phyloP scores from a whole-genome alignment of 495 filamentous ascomycete species.

The Trichoderma parareesei region DNA sequence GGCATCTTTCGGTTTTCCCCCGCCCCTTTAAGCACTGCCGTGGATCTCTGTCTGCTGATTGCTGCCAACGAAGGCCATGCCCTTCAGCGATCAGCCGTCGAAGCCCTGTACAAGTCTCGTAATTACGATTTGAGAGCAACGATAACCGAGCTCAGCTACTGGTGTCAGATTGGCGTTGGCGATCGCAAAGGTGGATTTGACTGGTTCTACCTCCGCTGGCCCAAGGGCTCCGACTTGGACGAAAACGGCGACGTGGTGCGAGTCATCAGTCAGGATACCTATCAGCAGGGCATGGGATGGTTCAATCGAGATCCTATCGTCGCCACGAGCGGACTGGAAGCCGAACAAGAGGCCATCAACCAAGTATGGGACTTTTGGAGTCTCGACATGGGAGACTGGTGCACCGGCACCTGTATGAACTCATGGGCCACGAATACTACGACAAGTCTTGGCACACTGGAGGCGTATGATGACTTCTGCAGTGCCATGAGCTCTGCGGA shows the following conservation, averaged over 20 bases:
- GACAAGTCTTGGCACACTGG: conserved; percentile 19
- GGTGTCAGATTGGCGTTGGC: conserved; percentile 95
- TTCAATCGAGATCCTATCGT: conserved; percentile 47
- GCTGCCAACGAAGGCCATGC: conserved; percentile 89
- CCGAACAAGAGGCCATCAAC: conserved; percentile 46
- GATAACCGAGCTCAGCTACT: conserved; percentile 85
- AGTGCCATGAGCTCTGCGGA: conserved; percentile 45
- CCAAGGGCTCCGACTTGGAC: conserved; percentile 59
- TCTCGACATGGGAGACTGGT: conserved; percentile 41
- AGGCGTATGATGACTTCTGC: conserved; percentile 26
- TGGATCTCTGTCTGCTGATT: conserved; percentile 74
- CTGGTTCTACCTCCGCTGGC: conserved; percentile 78
- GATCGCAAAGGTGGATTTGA: conserved; percentile 79
- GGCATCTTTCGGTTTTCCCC: conserved; percentile 76
- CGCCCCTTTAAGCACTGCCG: conserved; percentile 58
- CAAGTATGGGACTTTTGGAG: conserved; percentile 51
- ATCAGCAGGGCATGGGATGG: conserved; percentile 69
- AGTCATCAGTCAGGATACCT: conserved; percentile 80
- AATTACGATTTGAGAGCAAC: conserved; percentile 66
- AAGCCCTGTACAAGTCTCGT: conserved; percentile 59
- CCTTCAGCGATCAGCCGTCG: conserved; percentile 56
- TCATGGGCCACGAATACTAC: conserved; percentile 20
- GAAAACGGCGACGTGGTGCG: conserved; percentile 55
- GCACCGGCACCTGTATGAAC: conserved; percentile 23
- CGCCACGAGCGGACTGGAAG: not conserved